These are phyloP conservation scores for Pachyrhizus erosus DNA, from an alignment of 306 rosid species.

Conservation along the genomic window DNA sequence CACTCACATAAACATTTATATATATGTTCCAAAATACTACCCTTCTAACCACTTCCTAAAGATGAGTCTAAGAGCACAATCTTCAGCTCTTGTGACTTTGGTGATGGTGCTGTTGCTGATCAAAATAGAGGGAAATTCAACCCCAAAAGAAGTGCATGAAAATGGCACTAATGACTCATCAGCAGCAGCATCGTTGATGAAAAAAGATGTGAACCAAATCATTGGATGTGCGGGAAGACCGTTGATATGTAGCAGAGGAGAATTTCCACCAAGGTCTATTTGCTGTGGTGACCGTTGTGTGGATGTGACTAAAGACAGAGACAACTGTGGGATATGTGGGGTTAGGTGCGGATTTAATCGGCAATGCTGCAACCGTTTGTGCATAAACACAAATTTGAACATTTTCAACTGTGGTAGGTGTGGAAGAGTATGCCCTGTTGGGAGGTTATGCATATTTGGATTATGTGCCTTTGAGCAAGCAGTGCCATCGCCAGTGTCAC, in stretches of 20 bases:
- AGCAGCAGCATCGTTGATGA: slow-evolving; percentile 27
- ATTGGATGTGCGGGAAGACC: slow-evolving; percentile 47
- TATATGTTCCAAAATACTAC: background rate
- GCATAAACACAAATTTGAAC: slow-evolving; percentile 43
- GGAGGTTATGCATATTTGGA: slow-evolving; percentile 56
- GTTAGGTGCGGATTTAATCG: slow-evolving; percentile 36
- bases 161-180: slow-evolving; percentile 17
- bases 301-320: slow-evolving; percentile 44
- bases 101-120: slow-evolving; percentile 30
- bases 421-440: slow-evolving; percentile 57
- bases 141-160: background rate
- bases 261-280: slow-evolving; percentile 23
- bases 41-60: background rate
- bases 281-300: slow-evolving; percentile 68
- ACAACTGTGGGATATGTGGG: slow-evolving; percentile 66
- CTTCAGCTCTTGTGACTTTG: slow-evolving; percentile 29
- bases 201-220: slow-evolving; percentile 3
- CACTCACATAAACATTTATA: background rate
- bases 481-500: background rate
- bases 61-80: slow-evolving; percentile 26
- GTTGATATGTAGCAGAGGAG: slow-evolving; percentile 47
- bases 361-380: slow-evolving; percentile 65
- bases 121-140: slow-evolving; percentile 24
- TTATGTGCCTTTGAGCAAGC: slow-evolving; percentile 50
- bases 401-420: slow-evolving; percentile 69